These are phyloP conservation scores for Populus deltoides DNA, from an alignment of 345 rosid genomes.

Conservation along the genomic window DNA sequence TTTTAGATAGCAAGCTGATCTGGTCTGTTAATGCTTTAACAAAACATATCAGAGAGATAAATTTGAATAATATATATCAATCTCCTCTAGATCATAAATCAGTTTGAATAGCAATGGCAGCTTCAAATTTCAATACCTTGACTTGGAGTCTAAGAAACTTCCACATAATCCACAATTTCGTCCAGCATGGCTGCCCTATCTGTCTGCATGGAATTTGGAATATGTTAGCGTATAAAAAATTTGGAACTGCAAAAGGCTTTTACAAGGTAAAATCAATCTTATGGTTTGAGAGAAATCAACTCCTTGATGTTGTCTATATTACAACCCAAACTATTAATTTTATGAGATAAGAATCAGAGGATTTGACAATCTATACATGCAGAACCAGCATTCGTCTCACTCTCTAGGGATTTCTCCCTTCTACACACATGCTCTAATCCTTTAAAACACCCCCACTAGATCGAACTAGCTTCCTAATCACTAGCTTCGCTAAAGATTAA, in stretches of 20 bases:
- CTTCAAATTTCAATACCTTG: slow-evolving; percentile 42
- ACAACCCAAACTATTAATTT: not conserved
- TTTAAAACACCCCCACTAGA: no score
- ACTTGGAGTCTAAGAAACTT: slow-evolving; percentile 81
- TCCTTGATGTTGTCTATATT: not conserved
- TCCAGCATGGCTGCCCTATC: slow-evolving; percentile 83
- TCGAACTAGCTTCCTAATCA: no score
- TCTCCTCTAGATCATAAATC: not conserved
- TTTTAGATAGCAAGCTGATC: slow-evolving; percentile 2
- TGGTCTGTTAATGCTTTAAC: not conserved
- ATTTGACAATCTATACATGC: not conserved
- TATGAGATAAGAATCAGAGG: not conserved
- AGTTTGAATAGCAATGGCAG: not conserved
- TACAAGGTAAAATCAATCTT: not conserved
- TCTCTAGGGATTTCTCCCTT: no score
- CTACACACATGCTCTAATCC: no score
- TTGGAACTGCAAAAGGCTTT: not conserved
- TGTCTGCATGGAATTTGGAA: slow-evolving; percentile 40
- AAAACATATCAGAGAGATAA: not conserved
- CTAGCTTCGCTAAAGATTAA: no score
- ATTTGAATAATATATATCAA: not conserved
- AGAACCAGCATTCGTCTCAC: not conserved
- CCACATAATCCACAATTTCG: slow-evolving; percentile 78
- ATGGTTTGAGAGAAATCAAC: not conserved
- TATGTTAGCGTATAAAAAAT: not conserved